Percentiles rank a stretch among this genome's conserved stretches.
Evolutionary conservation across 1,139 yeast genomes (phyloP).

Genomic region (Taiozyma sp.): DNA sequence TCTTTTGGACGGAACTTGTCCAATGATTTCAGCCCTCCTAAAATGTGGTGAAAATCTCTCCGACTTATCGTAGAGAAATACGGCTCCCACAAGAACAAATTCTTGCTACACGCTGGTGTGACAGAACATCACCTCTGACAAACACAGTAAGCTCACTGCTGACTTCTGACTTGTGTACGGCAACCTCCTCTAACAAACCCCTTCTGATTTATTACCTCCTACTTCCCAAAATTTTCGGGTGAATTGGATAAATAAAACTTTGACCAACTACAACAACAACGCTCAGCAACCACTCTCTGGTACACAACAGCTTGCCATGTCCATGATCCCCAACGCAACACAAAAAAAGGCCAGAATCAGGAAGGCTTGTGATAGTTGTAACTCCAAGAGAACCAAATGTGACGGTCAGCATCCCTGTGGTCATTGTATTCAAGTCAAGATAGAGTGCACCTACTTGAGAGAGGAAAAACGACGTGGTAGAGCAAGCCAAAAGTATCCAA

Average conservation of each 20-base stretch:
- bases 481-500: conserved; percentile 29
- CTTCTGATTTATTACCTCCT: not conserved
- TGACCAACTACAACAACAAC: not conserved
- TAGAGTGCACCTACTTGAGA: conserved; percentile 32
- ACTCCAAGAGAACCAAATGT: conserved; percentile 35
- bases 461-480: conserved; percentile 36
- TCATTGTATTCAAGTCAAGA: conserved; percentile 29
- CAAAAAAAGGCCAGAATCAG: conserved; percentile 21
- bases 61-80: not conserved
- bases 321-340: not conserved
- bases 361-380: conserved; percentile 39
- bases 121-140: no score
- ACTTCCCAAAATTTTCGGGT: not conserved
- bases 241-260: not conserved
- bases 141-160: no score
- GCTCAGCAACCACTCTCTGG: not conserved
- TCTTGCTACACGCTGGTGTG: no score
- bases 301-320: not conserved
- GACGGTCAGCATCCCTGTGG: conserved; percentile 36
- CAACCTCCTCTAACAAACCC: not conserved
- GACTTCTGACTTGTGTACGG: no score
- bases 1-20: no score
- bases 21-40: no score
- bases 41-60: not conserved
- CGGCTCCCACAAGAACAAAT: not conserved